These are phyloP conservation scores for Geoglossum cookeanum DNA, from an alignment of 2,329 filamentous ascomycete genomes.

Conservation along the genomic window DNA sequence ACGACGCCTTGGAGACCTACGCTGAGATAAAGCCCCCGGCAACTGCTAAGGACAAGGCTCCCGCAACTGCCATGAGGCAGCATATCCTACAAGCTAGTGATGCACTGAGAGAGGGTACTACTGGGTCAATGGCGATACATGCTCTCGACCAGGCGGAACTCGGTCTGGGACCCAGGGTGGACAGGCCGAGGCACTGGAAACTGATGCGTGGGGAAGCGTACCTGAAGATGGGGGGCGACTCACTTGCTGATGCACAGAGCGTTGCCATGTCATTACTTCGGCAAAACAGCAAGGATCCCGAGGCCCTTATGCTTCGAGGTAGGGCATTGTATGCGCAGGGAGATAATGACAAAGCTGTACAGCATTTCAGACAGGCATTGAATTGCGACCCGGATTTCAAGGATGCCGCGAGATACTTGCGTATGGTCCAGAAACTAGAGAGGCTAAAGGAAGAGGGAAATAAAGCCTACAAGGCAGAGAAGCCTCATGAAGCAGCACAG, in stretches of 20 bases:
- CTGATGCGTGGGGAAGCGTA: slow-evolving; percentile 83
- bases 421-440: slow-evolving; percentile 79
- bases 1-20: slow-evolving; percentile 72
- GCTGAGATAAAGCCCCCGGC: slow-evolving; percentile 60
- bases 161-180: slow-evolving; percentile 53
- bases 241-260: slow-evolving; percentile 78
- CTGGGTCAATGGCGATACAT: slow-evolving; percentile 80
- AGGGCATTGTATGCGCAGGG: slow-evolving; percentile 77
- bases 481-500: slow-evolving; percentile 57
- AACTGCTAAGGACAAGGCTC: slow-evolving; percentile 65
- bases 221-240: slow-evolving; percentile 83
- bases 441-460: slow-evolving; percentile 92
- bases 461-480: slow-evolving; percentile 65
- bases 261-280: slow-evolving; percentile 76
- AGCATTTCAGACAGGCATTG: slow-evolving; percentile 78
- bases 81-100: slow-evolving; percentile 67
- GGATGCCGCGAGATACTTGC: slow-evolving; percentile 71
- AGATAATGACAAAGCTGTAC: slow-evolving; percentile 85
- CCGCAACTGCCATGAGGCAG: slow-evolving; percentile 68
- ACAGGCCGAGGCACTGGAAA: slow-evolving; percentile 80
- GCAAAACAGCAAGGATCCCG: slow-evolving; percentile 76
- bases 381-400: slow-evolving; percentile 83
- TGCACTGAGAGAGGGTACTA: slow-evolving; percentile 52
- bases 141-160: slow-evolving; percentile 81
- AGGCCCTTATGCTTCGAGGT: slow-evolving; percentile 78